Evolutionary conservation across 2,329 filamentous ascomycete species (phyloP), one percentile per base, ranked within the genome.

Genomic region (Ceratocystis papillata): DNA sequence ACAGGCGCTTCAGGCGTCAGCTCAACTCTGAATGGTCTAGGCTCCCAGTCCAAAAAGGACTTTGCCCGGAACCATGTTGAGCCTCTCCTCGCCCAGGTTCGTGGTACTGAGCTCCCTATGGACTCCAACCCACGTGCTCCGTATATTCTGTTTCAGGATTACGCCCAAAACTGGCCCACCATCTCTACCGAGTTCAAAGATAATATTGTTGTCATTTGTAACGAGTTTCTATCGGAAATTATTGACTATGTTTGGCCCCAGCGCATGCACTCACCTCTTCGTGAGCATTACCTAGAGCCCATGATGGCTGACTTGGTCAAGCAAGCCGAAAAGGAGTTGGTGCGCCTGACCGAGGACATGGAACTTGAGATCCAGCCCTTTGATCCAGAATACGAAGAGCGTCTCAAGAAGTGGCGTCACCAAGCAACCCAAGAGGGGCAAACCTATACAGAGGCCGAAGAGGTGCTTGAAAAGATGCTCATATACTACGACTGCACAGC

Each of bases 381-480:
- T 63, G 80, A 81, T 64, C 79, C 79, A 0, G 79, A 81, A 70
- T 81, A 81, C 64, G 79, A 81, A 70, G 78, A 80, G 22, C 78
- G 79, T 1, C 74, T 81, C 63, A 73, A 77, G 33, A 76, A 73
- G 65, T 81, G 79, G 79, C 78, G 80, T 5, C 73, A 73, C 0
- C 73, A 76, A 5, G 72, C 74, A 0, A 76, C 76, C 0, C 73
- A 76, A 68, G 76, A 80, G 5, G 79, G 78, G 0, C 77, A 76
- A 30, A 75, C 75, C 0, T 81, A 79, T 69, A 78, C 76, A 1
- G 79, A 81, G 67, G 79, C 80, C 0, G 78, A 81, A 67, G 79
- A 81, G 71, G 79, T 81, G 0, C 70, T 81, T 30, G 80, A 81
- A 71, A 81, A 81, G 75, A 81, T 81, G 80, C 74, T 81, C 64